Evolutionary conservation across 192 early-diverging fungal species (phyloP).

Genomic region (Funneliformis mosseae): DNA sequence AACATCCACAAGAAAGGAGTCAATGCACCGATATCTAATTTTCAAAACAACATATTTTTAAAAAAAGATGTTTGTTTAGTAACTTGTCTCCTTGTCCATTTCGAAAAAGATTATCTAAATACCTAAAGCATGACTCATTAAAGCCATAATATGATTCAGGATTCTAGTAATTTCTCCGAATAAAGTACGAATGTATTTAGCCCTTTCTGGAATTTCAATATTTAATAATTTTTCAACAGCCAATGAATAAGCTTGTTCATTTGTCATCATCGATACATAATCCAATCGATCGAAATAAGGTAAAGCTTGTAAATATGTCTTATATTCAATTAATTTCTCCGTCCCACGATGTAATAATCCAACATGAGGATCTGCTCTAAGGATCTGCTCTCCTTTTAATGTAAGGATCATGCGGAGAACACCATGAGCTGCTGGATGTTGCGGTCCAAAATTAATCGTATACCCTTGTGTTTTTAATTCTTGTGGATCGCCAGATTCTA

Average conservation of each 20-base stretch:
- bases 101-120: not conserved
- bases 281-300: slow-evolving; percentile 99
- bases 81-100: not conserved
- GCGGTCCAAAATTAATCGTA: slow-evolving; percentile 99
- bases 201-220: slow-evolving; percentile 91
- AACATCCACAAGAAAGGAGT: slow-evolving; percentile 99
- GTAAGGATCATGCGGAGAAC: slow-evolving; percentile 93
- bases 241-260: slow-evolving; percentile 97
- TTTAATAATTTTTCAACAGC: slow-evolving; percentile 98
- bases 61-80: not conserved
- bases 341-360: slow-evolving; percentile 97
- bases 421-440: slow-evolving; percentile 99
- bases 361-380: slow-evolving; percentile 95
- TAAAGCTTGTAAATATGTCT: slow-evolving; percentile 95
- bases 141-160: slow-evolving; percentile 98
- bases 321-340: slow-evolving; percentile 99
- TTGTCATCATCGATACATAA: slow-evolving; percentile 99
- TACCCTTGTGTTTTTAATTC: slow-evolving; percentile 48
- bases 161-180: slow-evolving; percentile 98
- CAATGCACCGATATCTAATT: slow-evolving; percentile 84
- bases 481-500: slow-evolving; percentile 21
- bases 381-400: slow-evolving; percentile 87
- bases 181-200: slow-evolving; percentile 95
- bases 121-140: slow-evolving; percentile 93
- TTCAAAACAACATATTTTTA: not conserved